Conservation (phyloP, 2,329 filamentous ascomycete species). For the Alternaria angustiovoidea region DNA sequence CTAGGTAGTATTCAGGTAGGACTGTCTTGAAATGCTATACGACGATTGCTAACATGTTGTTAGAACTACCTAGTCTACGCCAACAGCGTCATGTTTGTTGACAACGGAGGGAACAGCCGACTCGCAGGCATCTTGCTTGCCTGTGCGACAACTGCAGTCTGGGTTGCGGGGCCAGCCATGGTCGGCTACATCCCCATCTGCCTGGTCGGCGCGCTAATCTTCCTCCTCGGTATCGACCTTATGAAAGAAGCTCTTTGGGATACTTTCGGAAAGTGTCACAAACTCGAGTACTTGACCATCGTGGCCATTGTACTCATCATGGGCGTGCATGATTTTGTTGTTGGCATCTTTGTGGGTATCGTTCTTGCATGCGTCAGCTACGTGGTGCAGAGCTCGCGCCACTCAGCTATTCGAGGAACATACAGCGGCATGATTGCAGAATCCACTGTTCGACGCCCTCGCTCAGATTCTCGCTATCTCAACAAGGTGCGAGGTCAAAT, state of each 20-base stretch:
- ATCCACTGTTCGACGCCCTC: conserved; percentile 91
- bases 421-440: conserved; percentile 89
- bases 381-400: conserved; percentile 88
- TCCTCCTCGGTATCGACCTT: conserved; percentile 91
- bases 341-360: conserved; percentile 91
- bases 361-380: conserved; percentile 89
- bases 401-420: conserved; percentile 87
- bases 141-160: conserved; percentile 77
- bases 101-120: conserved; percentile 86
- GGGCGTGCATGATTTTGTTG: conserved; percentile 96
- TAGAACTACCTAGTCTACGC: conserved; percentile 97
- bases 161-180: conserved; percentile 84
- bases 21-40: rapidly evolving
- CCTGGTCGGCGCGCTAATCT: conserved; percentile 95
- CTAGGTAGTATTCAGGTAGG: conserved; percentile 79
- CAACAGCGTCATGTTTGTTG: conserved; percentile 96
- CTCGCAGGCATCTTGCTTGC: conserved; percentile 88
- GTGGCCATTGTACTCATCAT: conserved; percentile 91
- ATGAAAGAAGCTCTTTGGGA: conserved; percentile 87
- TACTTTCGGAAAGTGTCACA: conserved; percentile 86
- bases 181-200: conserved; percentile 96
- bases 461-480: conserved; percentile 86
- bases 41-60: conserved; percentile 26
- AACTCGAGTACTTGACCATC: conserved; percentile 88
- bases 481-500: conserved; percentile 87